Evolutionary conservation across 441 rosid genomes (phyloP).

Genomic region (Euphorbia schlechtendalii): DNA sequence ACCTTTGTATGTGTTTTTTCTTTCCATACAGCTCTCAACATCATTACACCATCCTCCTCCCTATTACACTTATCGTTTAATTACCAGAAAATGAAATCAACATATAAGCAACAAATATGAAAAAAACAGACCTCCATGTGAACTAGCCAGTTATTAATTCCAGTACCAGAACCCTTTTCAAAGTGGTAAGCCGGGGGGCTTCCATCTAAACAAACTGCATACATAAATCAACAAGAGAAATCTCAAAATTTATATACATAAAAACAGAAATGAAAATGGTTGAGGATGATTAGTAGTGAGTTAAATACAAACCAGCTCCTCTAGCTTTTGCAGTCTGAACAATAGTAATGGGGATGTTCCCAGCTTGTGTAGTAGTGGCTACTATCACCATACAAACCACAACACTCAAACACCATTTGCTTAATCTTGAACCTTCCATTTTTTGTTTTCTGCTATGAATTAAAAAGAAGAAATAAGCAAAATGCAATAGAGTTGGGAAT

Average conservation of each 20-base stretch:
- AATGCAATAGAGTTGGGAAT: not conserved
- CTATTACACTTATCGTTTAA: constrained; percentile 23
- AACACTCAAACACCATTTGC: constrained; percentile 33
- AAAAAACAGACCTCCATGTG: constrained; percentile 44
- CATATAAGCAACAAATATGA: not conserved
- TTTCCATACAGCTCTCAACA: constrained; percentile 36
- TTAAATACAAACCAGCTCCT: constrained; percentile 63
- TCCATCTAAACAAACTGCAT: constrained; percentile 59
- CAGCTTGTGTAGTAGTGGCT: constrained; percentile 39
- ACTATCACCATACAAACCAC: constrained; percentile 31
- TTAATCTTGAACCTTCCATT: constrained; percentile 46
- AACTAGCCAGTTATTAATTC: constrained; percentile 46
- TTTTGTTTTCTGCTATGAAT: too few relatives aligned
- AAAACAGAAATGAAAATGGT: not conserved
- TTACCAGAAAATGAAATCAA: not conserved
- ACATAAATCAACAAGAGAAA: not conserved
- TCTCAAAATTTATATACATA: not conserved
- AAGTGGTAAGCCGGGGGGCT: constrained; percentile 57
- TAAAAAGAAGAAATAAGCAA: too few relatives aligned
- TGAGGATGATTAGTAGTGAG: not conserved
- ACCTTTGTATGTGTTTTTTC: constrained; percentile 48
- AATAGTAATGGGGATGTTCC: constrained; percentile 48
- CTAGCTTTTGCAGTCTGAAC: constrained; percentile 51
- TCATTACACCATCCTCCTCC: constrained; percentile 90
- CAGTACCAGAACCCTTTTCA: constrained; percentile 45